These are phyloP conservation scores for Pseudocercospora macadamiae DNA, from an alignment of 2,329 filamentous ascomycete genomes.

Conservation along the genomic window DNA sequence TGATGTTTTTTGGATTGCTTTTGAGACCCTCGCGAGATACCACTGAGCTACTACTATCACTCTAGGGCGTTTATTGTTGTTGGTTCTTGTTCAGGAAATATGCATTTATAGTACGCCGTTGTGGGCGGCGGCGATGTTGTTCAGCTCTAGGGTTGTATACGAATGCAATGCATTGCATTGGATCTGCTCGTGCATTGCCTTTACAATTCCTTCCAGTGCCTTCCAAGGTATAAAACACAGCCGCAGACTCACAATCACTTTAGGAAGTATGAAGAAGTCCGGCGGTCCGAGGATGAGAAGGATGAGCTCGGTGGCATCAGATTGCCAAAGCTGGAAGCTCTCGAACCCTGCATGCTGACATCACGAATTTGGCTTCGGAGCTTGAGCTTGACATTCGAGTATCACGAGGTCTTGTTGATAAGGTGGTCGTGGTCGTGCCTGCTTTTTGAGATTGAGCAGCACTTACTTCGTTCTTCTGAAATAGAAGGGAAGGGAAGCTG, in stretches of 20 bases:
- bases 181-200: too few species aligned
- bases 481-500: too few species aligned
- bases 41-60: slow-evolving; percentile 13
- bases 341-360: neutral
- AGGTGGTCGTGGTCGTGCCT: neutral
- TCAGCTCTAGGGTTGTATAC: too few species aligned
- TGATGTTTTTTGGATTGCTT: neutral
- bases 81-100: neutral
- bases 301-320: neutral
- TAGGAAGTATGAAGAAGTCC: too few species aligned
- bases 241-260: too few species aligned
- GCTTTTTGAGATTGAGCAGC: neutral
- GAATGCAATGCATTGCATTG: too few species aligned
- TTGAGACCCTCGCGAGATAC: slow-evolving; percentile 21
- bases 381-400: too few species aligned
- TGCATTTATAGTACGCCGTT: slow-evolving; percentile 2
- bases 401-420: neutral
- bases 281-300: neutral
- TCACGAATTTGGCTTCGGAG: neutral
- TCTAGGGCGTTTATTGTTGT: neutral
- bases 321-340: neutral
- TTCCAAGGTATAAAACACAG: too few species aligned
- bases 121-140: neutral
- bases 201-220: too few species aligned
- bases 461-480: neutral